Base-by-base conservation (phyloP, 176 grass and related monocot species). In the Cocos nucifera region DNA sequence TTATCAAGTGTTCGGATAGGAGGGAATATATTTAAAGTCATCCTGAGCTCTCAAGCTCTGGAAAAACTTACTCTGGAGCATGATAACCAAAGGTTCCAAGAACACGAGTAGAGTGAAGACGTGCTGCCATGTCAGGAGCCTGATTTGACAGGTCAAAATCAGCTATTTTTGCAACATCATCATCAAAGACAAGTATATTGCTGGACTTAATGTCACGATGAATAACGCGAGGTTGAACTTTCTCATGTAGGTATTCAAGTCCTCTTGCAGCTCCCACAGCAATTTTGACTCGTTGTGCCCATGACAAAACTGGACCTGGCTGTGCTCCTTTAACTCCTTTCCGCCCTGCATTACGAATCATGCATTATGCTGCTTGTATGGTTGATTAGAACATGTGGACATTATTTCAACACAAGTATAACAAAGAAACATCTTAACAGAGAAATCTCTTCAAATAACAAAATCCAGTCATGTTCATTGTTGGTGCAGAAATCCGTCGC, bases 281-380 rank as follows among this genome's bases (percentile, higher is more conserved):
- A 77, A 86, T 90, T 65, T 90, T 90, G 56, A 90, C 82, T 53
- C 87, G 79, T 53, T 86, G 82, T 15, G 62, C 4, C 87, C 87
- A 90, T 35, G 87, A 86, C 64, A 86, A 73, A 39, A 90, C 75
- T 15, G 82, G 82, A 67, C 87, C 87, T 16, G 87, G 87, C 73
- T 90, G 87, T 67, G 87, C 87, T 65, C 82, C 87, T 71, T 90
- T 90, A 66, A 90, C 87, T 56, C 87, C 87, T 60, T 90, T 90
- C 26, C 87, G 74, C 49, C 87, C 87, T 90, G 57, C 71, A 65
- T 9, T 35, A 35, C 6, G 30, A 35, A 35, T 35, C 30, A 35
- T 35, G 30, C 30, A 35, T 35, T 35, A 35, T 35, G 30, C 30
- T 35, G 30, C 30, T 35, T 35, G 6, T 35, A 8, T 35, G 6